These are phyloP conservation scores for Dictyostelium capitatum DNA, from an alignment of 78 protist genomes.

Conservation along the genomic window DNA sequence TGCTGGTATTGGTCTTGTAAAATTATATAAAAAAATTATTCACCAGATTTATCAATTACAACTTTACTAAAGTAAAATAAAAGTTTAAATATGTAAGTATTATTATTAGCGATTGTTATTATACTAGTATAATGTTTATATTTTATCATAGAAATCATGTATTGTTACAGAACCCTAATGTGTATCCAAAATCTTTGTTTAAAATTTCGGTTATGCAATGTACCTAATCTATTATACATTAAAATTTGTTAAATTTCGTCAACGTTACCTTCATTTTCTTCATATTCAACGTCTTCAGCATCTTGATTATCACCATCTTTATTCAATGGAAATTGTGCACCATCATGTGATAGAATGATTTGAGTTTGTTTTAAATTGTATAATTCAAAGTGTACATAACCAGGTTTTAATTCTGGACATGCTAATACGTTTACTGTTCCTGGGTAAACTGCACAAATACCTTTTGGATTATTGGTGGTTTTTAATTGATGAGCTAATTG, in stretches of 20 bases:
- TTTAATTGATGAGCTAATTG: constrained; percentile 88
- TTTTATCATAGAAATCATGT: constrained; percentile 90
- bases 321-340: constrained; percentile 89
- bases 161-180: constrained; percentile 89
- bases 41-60: constrained; percentile 53
- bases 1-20: constrained; percentile 83
- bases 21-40: constrained; percentile 12
- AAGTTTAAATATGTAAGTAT: background rate
- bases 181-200: constrained; percentile 86
- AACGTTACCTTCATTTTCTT: constrained; percentile 56
- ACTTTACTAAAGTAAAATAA: constrained; percentile 77
- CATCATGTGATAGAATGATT: constrained; percentile 88
- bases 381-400: constrained; percentile 81
- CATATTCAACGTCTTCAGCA: constrained; percentile 52
- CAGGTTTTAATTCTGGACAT: constrained; percentile 82
- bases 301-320: constrained; percentile 76
- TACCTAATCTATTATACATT: constrained; percentile 91
- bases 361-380: constrained; percentile 51
- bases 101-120: background rate
- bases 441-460: constrained; percentile 92
- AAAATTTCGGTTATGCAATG: constrained; percentile 80
- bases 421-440: constrained; percentile 81
- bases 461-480: constrained; percentile 94
- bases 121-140: constrained; percentile 54
- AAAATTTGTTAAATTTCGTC: constrained; percentile 89